phyloP scores from a whole-genome alignment of 2,329 filamentous ascomycete genomes.

The Xylariaceae sp. region DNA sequence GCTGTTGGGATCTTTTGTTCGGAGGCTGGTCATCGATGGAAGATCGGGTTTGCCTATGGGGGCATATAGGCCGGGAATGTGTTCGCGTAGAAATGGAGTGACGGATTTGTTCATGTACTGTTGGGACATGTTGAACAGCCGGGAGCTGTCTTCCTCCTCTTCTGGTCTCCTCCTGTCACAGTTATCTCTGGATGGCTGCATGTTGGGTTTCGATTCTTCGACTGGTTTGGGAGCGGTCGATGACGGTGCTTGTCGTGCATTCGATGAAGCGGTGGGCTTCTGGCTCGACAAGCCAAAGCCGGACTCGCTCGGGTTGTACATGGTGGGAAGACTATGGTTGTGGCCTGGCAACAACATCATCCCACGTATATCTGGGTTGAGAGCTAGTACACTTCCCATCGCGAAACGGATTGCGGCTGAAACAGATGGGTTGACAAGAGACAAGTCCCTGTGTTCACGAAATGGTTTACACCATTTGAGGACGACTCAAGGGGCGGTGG shows the following conservation, averaged over 20 bases:
- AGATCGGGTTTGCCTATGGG: constrained; percentile 61
- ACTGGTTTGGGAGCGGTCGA: constrained; percentile 10
- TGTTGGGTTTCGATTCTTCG: constrained; percentile 15
- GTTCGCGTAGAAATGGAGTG: constrained; percentile 82
- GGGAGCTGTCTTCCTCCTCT: constrained; percentile 46
- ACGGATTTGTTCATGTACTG: constrained; percentile 74
- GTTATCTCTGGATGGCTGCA: constrained; percentile 37
- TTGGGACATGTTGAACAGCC: constrained; percentile 54
- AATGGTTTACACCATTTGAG: constrained; percentile 21
- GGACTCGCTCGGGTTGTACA: constrained; percentile 8
- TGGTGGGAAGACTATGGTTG: neutral
- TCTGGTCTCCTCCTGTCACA: constrained; percentile 50
- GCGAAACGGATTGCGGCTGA: constrained; percentile 6
- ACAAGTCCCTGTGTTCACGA: neutral
- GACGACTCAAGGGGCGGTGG: constrained; percentile 13
- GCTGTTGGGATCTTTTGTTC: constrained; percentile 63
- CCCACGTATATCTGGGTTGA: constrained; percentile 11
- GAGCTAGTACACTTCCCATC: constrained; percentile 22
- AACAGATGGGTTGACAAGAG: neutral
- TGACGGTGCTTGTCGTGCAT: constrained; percentile 13
- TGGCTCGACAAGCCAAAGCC: constrained; percentile 5
- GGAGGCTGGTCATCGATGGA: constrained; percentile 34
- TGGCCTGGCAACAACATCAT: constrained; percentile 7
- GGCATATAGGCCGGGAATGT: constrained; percentile 86
- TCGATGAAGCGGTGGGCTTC: constrained; percentile 2